Evolutionary conservation across 345 rosid species (phyloP).

Genomic region (Toxicodendron radicans): DNA sequence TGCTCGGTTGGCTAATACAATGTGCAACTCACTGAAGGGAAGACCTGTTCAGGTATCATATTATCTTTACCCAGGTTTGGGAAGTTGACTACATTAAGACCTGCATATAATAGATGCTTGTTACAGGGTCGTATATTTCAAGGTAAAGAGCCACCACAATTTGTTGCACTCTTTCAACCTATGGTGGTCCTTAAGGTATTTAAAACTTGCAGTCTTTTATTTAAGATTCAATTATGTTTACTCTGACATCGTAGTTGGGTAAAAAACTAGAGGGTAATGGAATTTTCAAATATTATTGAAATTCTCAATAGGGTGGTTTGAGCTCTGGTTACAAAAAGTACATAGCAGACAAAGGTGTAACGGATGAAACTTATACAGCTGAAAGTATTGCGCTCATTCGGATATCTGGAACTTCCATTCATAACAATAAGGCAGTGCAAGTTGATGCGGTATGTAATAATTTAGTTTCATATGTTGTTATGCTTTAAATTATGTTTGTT

Average conservation of each 20-base stretch:
- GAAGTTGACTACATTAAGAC: slow-evolving; percentile 12
- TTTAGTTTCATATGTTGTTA: slow-evolving; percentile 17
- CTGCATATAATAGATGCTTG: slow-evolving; percentile 31
- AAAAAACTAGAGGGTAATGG: slow-evolving; percentile 14
- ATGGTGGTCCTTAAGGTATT: slow-evolving; percentile 88
- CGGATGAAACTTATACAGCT: slow-evolving; percentile 67
- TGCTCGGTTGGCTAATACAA: slow-evolving; percentile 64
- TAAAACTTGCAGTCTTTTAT: neutral
- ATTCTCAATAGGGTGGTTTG: slow-evolving; percentile 73
- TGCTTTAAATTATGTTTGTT: neutral
- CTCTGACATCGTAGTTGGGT: slow-evolving; percentile 15
- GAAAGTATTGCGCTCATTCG: slow-evolving; percentile 80
- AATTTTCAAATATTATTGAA: slow-evolving; percentile 24
- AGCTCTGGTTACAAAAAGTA: slow-evolving; percentile 83
- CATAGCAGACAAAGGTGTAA: slow-evolving; percentile 58
- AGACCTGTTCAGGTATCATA: slow-evolving; percentile 85
- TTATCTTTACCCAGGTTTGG: slow-evolving; percentile 15
- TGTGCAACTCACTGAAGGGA: slow-evolving; percentile 85
- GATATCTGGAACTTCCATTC: slow-evolving; percentile 75
- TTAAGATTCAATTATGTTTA: slow-evolving; percentile 4
- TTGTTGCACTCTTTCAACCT: slow-evolving; percentile 86
- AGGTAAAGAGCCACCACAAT: slow-evolving; percentile 97
- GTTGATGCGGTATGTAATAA: slow-evolving; percentile 69
- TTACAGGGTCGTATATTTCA: slow-evolving; percentile 81
- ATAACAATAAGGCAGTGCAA: slow-evolving; percentile 77